Base-by-base conservation (phyloP, 257 asterid genomes). In the Salvia miltiorrhiza region DNA sequence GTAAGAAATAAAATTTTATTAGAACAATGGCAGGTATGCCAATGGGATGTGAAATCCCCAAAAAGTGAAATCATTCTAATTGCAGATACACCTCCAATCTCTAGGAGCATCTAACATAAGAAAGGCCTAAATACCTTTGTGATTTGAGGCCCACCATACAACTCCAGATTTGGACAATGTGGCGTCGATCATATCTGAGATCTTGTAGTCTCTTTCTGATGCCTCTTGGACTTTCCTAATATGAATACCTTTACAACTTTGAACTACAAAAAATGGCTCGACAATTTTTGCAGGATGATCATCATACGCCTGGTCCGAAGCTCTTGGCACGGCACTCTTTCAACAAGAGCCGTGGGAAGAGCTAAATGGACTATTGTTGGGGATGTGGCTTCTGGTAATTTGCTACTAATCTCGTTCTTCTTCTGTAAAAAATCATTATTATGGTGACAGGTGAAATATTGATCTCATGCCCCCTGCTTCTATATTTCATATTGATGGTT, bases 301-400 rank as follows among this genome's bases (percentile, higher is more conserved):
- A 88, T 71, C 84, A 77, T 32, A 68, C 87, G 73, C 85, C 88
- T 66, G 77, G 87, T 57, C 80, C 71, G 60, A 93, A 90, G 80
- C 96, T 86, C 78, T 74, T 93, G 92, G 79, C 94, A 7, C 85
- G 79, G 24, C 83, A 86, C 79, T 90, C 99, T 69, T 84, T 87
- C 75, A 88, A 85, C 92, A 88, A 83, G 79, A 82, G 78, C 77
- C 87, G 83, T 50, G 92, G 94, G 57, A 86, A 81, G 72, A 88
- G 77, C 80, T 88, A 86, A 86, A 55, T 37, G 52, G 75, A 72
- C 48, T 20, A 57, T 23, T 17, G 44, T 67, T 39, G 30, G 26
- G 61, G 65, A 61, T 54, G 66, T 56, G 45, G 50, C 7, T 50
- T 49, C 71, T 74, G 88, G 90, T 87, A 82, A 39, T 54, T 71